Evolutionary conservation across 345 rosid species (phyloP), one percentile per base, ranked within the genome.

Genomic region (Camelina hispida): DNA sequence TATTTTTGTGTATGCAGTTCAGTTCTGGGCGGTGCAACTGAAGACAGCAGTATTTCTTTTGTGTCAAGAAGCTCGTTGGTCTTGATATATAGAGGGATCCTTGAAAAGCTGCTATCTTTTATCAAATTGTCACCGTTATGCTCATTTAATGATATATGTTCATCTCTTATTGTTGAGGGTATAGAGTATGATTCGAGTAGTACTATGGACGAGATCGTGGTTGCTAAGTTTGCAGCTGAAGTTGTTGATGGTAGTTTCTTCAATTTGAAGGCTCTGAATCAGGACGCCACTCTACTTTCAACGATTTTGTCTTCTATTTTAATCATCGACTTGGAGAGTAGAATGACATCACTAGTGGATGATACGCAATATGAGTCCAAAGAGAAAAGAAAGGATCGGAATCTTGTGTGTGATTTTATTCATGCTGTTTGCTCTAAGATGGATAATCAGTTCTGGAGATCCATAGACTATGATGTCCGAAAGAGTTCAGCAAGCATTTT

Each of bases 1-100:
- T 46, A 54, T 68, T 71, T 51, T 72, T 68, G 66, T 72, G 68
- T 69, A 62, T 86, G 86, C 93, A 91, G 98, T 73, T 85, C 88
- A 77, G 81, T 84, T 81, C 83, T 94, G 71, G 97, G 97, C 79
- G 95, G 97, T 75, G 79, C 87, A 76, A 63, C 81, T 11, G 83
- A 82, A 66, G 87, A 76, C 64, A 57, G 74, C 73, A 80, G 75
- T 58, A 63, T 79, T 73, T 83, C 87, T 37, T 85, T 91, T 56
- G 83, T 87, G 18, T 84, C 96, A 18, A 87, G 81, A 74, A 82
- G 80, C 82, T 67, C 90, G 25, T 40, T 85, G 72, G 51, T 81
- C 73, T 68, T 80, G 79, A 83, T 94, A 60, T 82, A 78, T 69
- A 80, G 78, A 56, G 86, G 79, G 52, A 66, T 90, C 71, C 78